Evolutionary conservation across 306 rosid genomes (phyloP), one percentile per base, ranked within the genome.

Genomic region (Alnus glutinosa): DNA sequence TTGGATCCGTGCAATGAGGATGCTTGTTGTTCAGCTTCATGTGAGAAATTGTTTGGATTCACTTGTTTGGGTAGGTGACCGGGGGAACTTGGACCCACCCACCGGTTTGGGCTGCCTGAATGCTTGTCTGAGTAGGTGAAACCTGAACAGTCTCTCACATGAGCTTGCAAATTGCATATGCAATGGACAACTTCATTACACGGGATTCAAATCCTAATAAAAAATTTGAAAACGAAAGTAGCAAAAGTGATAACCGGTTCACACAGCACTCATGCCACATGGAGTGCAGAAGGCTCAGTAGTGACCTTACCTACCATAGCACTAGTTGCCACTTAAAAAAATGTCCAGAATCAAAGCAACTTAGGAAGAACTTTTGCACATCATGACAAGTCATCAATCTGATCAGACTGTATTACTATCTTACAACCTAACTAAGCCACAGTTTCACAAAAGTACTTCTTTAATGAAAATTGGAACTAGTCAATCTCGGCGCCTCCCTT

Each of bases 271-370:
- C 1, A 62, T 28, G 36, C 44, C 39, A 62, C 44, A 34, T 32
- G 42, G 42, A 62, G 69, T 14, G 15, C 13, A 3, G 50, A n/a
- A 28, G 50, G 55, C 74, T 11, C 36, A 1, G 72, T 3, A 79
- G 76, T 64, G 79, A 72, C 81, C 71, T 72, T 18, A 72, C 79
- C 81, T 28, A 84, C 79, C 61, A 48, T 1, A 48, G 48, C 87
- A 55, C 69, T 76, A 18, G 14, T 23, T 37, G 76, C 75, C 79
- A 64, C 84, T 64, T 61, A 6, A 58, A 39, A 75, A 58, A 48
- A 36, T 63, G 70, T 54, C 57, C 16, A 8, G n/a, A 10, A 18
- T 51, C 64, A 74, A 69, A 81, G 11, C 61, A 28, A 72, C 78
- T 54, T 16, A 5, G 12, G 72, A 42, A 23, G 32, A 39, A 19